Evolutionary conservation across 352 stramenopile genomes (phyloP), one percentile per base, ranked within the genome.

Genomic region (Hyaloperonospora brassicae): DNA sequence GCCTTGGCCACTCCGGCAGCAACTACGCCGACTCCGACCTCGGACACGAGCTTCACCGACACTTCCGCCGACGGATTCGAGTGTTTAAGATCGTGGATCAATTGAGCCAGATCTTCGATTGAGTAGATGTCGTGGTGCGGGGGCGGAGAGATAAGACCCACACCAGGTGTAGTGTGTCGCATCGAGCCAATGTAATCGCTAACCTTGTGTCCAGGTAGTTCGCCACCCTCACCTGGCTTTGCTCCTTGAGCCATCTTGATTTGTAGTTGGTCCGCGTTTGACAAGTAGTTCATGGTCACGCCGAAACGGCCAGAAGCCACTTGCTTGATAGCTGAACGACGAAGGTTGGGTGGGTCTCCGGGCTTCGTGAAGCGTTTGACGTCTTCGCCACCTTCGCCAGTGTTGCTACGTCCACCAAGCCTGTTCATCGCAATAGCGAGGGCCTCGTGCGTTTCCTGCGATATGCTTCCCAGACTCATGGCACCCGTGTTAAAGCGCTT

Each of bases 121-220:
- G 92, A 98, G 72, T 98, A 98, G 75, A 98, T 98, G 66, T 98
- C 95, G 72, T 98, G 95, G 59, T 98, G 95, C 13, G 95, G 95
- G 36, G 95, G 94, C 46, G 95, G 95, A 2, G 92, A 98, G 65
- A 98, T 98, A 17, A 98, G 73, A 60, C 93, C 93, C 24, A 98
- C 93, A 40, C 95, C 95, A 47, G 91, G 92, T 21, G 92, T 98
- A n/a, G 93, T 98, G 76, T 97, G 86, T n/a, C 94, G 84, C 71
- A 95, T 96, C 30, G 87, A 78, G 2, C 89, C 95, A 72, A 98
- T 98, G 70, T 98, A 98, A 39, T 97, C 80, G 10, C 89, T 97
- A 21, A 97, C 88, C 60, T 98, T 98, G 66, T 96, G 86, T n/a
- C 95, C 95, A 47, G 95, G 95, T 52, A 98, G 77, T 66, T 98